These are phyloP conservation scores for Pichia sp. DNA, from an alignment of 1,139 yeast genomes.

Conservation along the genomic window DNA sequence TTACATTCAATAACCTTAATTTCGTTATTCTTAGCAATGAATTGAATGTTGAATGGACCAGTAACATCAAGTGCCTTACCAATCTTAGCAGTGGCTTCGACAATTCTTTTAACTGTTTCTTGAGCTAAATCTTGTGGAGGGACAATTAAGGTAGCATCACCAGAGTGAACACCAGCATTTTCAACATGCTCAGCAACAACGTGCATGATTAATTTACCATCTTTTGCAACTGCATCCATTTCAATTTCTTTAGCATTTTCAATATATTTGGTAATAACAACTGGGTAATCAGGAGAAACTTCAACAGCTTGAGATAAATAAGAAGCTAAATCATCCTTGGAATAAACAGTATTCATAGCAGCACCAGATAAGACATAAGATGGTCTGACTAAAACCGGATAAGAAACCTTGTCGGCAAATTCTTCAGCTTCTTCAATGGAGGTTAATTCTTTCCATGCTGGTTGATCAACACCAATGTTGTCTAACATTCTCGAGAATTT, in stretches of 20 bases:
- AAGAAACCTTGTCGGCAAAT: constrained; percentile 85
- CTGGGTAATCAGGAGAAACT: constrained; percentile 97
- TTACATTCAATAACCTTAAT: constrained; percentile 96
- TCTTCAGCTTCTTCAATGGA: constrained; percentile 89
- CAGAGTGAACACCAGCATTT: constrained; percentile 99
- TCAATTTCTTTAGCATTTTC: constrained; percentile 98
- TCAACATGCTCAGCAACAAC: constrained; percentile 98
- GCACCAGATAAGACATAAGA: constrained; percentile 98
- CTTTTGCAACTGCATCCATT: constrained; percentile 97
- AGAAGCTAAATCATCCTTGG: constrained; percentile 80
- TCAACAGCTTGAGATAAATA: constrained; percentile 92
- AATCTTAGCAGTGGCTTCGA: constrained; percentile 92
- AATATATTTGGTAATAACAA: constrained; percentile 93
- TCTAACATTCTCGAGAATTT: constrained; percentile 98
- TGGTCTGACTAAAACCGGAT: constrained; percentile 96
- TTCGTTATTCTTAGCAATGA: constrained; percentile 63
- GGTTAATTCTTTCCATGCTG: constrained; percentile 98
- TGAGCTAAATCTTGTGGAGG: constrained; percentile 96
- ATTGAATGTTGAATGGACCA: constrained; percentile 97
- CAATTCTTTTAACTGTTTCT: constrained; percentile 86
- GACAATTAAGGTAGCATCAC: constrained; percentile 96
- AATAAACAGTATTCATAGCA: constrained; percentile 96
- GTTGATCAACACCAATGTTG: constrained; percentile 95
- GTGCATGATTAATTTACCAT: constrained; percentile 93
- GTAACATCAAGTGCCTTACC: constrained; percentile 94